Evolutionary conservation across 1,284 basidiomycete genomes (phyloP), one percentile per base, ranked within the genome.

Genomic region (Ceratobasidium theobromae): DNA sequence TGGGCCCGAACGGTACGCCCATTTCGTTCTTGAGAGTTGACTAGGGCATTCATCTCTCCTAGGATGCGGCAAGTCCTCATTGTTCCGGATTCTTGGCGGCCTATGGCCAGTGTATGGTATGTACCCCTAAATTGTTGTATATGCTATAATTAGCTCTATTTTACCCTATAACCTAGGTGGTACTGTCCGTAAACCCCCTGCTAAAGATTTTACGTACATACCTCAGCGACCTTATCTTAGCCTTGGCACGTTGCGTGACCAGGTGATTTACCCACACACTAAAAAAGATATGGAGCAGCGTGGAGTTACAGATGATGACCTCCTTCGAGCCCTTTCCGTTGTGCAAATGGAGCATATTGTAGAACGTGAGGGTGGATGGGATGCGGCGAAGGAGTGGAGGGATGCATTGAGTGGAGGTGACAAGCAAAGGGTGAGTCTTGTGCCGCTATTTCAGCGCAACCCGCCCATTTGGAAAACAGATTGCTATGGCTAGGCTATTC

Each of bases 351-450:
- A 88, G 35, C 79, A 82, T 73, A 86, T 98, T 68, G 91, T 98
- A 11, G 91, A 93, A 72, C 85, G 95, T n/a, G 96, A 98, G 76
- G 96, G 96, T 11, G 96, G 96, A 14, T 98, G 95, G 95, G 90
- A 93, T 72, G 81, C 83, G 1, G 83, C 85, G 32, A 83, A 89
- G 64, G 96, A 98, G 73, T 99, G 96, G 96, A 83, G 93, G 68
- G 95, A 97, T 75, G 86, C 92, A 0, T 79, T 99, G 33, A 93
- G 90, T 71, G 95, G 91, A 1, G 91, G 89, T 32, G 90, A 91
- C 73, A 88, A 92, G 73, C 89, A 91, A 77, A 89, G 69, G 21
- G 67, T 68, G 18, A 14, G 66, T 55, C 49, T n/a, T 21, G 14
- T 45, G 25, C 28, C 32, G n/a, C 12, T 28, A 35, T 16, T 33